These are phyloP conservation scores for Neospermospora avenae DNA, from an alignment of 2,329 filamentous ascomycete genomes.

Conservation along the genomic window DNA sequence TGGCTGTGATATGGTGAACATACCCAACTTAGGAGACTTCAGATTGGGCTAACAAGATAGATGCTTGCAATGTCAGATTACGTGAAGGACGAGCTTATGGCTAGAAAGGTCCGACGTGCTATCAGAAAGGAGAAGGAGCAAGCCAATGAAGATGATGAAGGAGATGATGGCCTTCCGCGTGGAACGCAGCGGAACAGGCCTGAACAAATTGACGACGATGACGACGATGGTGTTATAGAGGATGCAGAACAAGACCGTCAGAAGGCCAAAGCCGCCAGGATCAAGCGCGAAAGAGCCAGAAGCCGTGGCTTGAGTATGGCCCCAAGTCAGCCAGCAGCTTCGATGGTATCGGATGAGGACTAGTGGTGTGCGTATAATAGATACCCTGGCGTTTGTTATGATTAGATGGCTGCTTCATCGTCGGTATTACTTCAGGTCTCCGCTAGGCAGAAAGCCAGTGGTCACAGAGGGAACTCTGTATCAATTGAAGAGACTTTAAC, in stretches of 20 bases:
- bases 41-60: constrained; percentile 34
- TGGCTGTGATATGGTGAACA: constrained; percentile 57
- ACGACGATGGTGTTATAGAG: constrained; percentile 18
- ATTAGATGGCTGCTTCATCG: not conserved
- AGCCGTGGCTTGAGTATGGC: constrained; percentile 18
- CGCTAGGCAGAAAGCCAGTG: not conserved
- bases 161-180: constrained; percentile 34
- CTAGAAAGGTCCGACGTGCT: constrained; percentile 56
- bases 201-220: constrained; percentile 18
- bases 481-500: not conserved
- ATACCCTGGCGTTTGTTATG: not conserved
- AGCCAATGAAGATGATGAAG: constrained; percentile 43
- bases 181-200: constrained; percentile 23
- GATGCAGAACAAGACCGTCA: constrained; percentile 4
- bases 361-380: constrained; percentile 31
- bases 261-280: constrained; percentile 5
- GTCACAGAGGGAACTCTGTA: not conserved
- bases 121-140: constrained; percentile 38
- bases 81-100: constrained; percentile 52
- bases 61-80: constrained; percentile 51
- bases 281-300: constrained; percentile 21
- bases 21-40: not conserved
- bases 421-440: not conserved
- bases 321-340: constrained; percentile 7
- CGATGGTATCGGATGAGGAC: constrained; percentile 31